Evolutionary conservation across 78 protist genomes (phyloP).

Genomic region (Chrysochromulina parva): DNA sequence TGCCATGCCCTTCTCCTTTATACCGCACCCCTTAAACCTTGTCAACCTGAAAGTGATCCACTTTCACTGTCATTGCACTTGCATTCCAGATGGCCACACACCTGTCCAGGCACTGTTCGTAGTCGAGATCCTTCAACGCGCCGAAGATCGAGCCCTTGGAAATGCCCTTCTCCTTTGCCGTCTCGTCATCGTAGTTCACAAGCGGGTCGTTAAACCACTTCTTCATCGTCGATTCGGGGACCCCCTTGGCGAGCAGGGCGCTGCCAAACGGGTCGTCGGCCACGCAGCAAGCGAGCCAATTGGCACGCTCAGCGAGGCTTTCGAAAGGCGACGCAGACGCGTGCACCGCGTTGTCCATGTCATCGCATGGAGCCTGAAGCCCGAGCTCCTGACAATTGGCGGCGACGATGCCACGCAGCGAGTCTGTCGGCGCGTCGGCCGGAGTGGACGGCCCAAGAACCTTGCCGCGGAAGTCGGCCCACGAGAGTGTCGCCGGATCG

Average conservation of each 20-base stretch:
- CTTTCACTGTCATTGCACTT: too few relatives aligned
- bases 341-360: constrained; percentile 48
- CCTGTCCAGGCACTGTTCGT: neutral
- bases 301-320: constrained; percentile 17
- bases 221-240: neutral
- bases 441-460: constrained; percentile 61
- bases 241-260: constrained; percentile 10
- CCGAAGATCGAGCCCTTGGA: neutral
- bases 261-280: constrained; percentile 19
- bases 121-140: neutral
- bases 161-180: neutral
- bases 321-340: constrained; percentile 47
- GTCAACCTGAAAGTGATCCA: too few relatives aligned
- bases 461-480: constrained; percentile 51
- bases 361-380: constrained; percentile 9
- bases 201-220: neutral
- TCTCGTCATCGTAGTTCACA: neutral
- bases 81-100: too few relatives aligned
- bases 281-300: constrained; percentile 2
- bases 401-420: constrained; percentile 20
- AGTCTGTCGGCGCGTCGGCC: constrained; percentile 34
- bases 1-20: too few relatives aligned
- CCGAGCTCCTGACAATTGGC: constrained; percentile 53
- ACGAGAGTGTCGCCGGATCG: constrained; percentile 37
- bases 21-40: too few relatives aligned